phyloP scores from a whole-genome alignment of 495 filamentous ascomycete species.

The Trichocladium uniseriatum region DNA sequence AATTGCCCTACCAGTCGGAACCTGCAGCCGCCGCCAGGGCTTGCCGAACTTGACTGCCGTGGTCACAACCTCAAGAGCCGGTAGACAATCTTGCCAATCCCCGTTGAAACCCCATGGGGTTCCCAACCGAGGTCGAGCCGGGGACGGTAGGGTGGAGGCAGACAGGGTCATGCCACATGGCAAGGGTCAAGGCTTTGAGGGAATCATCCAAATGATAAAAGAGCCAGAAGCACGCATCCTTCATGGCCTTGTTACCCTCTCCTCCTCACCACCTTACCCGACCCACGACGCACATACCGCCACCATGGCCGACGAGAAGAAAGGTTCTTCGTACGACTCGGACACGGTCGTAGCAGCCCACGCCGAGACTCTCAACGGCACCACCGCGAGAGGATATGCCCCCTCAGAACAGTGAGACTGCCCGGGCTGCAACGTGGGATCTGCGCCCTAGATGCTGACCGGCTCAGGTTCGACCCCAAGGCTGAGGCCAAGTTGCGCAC shows the following conservation, averaged over 20 bases:
- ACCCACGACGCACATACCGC: background rate
- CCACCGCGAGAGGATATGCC: slow-evolving; percentile 48
- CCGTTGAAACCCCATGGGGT: background rate
- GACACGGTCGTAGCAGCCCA: slow-evolving; percentile 7
- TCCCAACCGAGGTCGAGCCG: background rate
- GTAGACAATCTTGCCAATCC: too few relatives aligned
- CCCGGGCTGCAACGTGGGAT: background rate
- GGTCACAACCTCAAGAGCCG: too few relatives aligned
- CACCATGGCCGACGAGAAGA: slow-evolving; percentile 16
- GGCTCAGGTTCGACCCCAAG: slow-evolving; percentile 42
- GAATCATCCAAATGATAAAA: background rate
- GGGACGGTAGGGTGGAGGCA: background rate
- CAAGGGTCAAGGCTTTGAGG: background rate
- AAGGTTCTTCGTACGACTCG: background rate
- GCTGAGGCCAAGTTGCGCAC: slow-evolving; percentile 48
- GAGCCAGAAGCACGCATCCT: background rate
- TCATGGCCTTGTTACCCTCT: background rate
- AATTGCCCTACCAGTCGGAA: too few relatives aligned
- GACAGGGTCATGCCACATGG: background rate
- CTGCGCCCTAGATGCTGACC: slow-evolving; percentile 4
- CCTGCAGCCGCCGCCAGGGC: too few relatives aligned
- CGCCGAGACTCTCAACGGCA: slow-evolving; percentile 25
- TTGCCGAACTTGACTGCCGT: too few relatives aligned
- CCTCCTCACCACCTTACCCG: background rate
- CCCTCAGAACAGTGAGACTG: slow-evolving; percentile 51